Evolutionary conservation across 495 filamentous ascomycete genomes (phyloP).

Genomic region (Hypoxylon fuscum): DNA sequence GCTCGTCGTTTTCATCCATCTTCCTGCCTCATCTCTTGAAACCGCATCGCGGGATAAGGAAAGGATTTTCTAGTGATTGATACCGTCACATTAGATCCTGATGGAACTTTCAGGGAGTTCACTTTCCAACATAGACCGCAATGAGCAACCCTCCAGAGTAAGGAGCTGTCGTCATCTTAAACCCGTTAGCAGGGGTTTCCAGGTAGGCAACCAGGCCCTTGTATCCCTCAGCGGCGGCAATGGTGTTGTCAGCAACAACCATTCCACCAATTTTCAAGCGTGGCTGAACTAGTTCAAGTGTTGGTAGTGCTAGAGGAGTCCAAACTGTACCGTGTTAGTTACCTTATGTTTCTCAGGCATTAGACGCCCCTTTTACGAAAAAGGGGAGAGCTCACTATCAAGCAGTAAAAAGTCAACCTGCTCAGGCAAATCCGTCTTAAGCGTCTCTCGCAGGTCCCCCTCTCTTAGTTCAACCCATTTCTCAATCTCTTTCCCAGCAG

Average conservation of each 20-base stretch:
- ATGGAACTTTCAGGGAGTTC: not conserved
- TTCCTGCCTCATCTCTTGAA: no score
- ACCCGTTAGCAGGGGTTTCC: conserved; percentile 41
- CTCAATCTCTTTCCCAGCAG: conserved; percentile 55
- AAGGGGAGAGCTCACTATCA: conserved; percentile 56
- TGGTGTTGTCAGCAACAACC: conserved; percentile 62
- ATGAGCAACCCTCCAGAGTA: conserved; percentile 32
- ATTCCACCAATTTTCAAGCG: conserved; percentile 57
- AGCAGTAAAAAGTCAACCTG: conserved; percentile 62
- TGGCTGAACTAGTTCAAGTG: conserved; percentile 57
- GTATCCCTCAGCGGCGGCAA: conserved; percentile 47
- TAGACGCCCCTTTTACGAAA: not conserved
- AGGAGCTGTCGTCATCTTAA: conserved; percentile 33
- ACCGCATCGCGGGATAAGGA: no score
- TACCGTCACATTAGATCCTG: no score
- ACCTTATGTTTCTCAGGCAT: not conserved
- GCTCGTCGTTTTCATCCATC: no score
- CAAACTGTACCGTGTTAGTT: conserved; percentile 53
- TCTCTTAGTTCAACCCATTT: conserved; percentile 60
- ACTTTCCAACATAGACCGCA: conserved; percentile 25
- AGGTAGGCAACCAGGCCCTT: conserved; percentile 38
- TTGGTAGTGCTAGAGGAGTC: conserved; percentile 61
- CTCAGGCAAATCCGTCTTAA: conserved; percentile 52
- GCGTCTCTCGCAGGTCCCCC: conserved; percentile 63
- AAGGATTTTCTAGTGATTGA: not conserved